A percentile compares a stretch with the other conserved stretches of the same genome.
Evolutionary conservation across 352 stramenopile species (phyloP).

Genomic region (Aphanomyces invadans): DNA sequence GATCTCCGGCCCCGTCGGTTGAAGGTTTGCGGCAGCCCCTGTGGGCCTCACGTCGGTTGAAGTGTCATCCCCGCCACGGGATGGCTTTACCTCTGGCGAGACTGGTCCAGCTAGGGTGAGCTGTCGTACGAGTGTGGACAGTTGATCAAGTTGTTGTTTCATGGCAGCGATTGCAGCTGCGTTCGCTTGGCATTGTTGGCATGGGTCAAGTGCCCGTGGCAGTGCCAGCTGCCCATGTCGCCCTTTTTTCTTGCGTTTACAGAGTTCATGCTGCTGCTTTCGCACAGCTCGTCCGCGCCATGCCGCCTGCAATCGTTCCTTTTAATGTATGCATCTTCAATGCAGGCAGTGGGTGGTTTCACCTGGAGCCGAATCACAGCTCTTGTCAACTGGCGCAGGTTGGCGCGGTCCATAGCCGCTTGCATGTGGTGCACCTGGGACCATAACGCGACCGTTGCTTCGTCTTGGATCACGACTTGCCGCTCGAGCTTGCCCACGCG

Average conservation of each 20-base stretch:
- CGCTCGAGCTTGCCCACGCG: constrained; percentile 1
- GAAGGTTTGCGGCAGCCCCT: too few relatives aligned
- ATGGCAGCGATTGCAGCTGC: neutral
- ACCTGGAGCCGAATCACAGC: neutral
- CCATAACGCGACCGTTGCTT: constrained; percentile 10
- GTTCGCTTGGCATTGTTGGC: neutral
- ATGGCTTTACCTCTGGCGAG: too few relatives aligned
- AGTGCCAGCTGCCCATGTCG: too few relatives aligned
- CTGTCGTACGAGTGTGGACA: neutral
- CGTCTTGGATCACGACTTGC: constrained; percentile 5
- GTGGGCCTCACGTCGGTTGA: too few relatives aligned
- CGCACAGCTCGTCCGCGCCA: neutral
- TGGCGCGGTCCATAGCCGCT: neutral
- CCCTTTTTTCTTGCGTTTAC: too few relatives aligned
- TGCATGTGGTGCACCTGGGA: neutral
- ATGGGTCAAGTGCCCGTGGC: too few relatives aligned
- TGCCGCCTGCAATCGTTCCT: neutral
- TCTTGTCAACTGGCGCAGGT: neutral
- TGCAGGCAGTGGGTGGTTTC: too few relatives aligned
- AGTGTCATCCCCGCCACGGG: too few relatives aligned
- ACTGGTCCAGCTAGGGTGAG: neutral
- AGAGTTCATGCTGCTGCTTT: too few relatives aligned
- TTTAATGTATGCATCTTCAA: too few relatives aligned
- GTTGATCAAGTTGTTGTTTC: neutral
- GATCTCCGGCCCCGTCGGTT: too few relatives aligned